Percentiles rank a stretch among this genome's conserved stretches.
phyloP scores from a whole-genome alignment of 2,329 filamentous ascomycete genomes.

The Apiospora malaysiana region DNA sequence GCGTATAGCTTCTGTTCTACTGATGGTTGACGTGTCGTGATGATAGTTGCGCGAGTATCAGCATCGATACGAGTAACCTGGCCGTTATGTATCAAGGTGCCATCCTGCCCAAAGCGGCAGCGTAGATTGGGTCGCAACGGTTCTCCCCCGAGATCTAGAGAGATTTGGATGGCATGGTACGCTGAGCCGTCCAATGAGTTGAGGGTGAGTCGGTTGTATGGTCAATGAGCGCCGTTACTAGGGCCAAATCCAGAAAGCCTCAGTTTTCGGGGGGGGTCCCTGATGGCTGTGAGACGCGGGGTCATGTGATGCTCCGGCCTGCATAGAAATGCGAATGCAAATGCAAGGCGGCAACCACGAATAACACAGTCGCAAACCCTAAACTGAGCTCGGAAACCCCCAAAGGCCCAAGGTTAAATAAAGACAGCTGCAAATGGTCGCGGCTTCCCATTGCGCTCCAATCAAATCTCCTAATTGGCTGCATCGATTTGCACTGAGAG shows the following conservation, averaged over 20 bases:
- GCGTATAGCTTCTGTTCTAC: conserved; percentile 21
- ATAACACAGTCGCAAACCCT: conserved; percentile 9
- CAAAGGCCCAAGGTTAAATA: background rate
- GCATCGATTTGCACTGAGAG: conserved; percentile 9
- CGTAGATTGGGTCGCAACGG: conserved; percentile 39
- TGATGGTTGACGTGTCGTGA: conserved; percentile 24
- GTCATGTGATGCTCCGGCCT: conserved; percentile 14
- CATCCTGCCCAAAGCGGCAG: conserved; percentile 38
- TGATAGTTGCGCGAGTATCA: conserved; percentile 25
- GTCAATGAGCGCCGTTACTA: conserved; percentile 6
- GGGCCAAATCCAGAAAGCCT: background rate
- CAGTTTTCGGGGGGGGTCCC: conserved; percentile 4
- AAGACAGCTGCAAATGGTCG: background rate
- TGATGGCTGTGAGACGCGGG: conserved; percentile 17
- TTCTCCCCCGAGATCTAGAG: conserved; percentile 25
- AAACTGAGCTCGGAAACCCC: background rate
- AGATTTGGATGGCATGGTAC: conserved; percentile 28
- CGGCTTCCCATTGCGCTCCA: conserved; percentile 10
- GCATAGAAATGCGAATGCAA: background rate
- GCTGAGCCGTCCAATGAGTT: conserved; percentile 33
- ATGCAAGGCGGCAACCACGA: background rate
- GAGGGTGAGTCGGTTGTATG: background rate
- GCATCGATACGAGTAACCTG: conserved; percentile 28
- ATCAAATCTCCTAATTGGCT: background rate
- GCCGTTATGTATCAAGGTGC: conserved; percentile 39